Conservation (phyloP, 2,329 filamentous ascomycete species). For the Metarhizium brunneum region DNA sequence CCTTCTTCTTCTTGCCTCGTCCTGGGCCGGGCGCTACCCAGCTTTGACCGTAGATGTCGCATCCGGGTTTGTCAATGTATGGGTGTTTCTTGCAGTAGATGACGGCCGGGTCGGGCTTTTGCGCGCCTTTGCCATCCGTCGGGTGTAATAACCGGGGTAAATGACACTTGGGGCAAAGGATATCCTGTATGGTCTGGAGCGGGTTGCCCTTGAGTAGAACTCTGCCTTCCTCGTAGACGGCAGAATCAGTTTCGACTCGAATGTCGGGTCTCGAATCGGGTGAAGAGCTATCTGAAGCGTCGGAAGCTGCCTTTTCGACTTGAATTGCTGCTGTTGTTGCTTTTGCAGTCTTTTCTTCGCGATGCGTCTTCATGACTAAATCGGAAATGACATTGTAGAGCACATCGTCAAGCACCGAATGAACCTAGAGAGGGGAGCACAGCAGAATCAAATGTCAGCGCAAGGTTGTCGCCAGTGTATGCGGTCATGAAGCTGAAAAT, state of each 20-base stretch:
- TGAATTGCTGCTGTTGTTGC: conserved; percentile 55
- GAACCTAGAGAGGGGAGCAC: conserved; percentile 34
- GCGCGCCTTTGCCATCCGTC: conserved; percentile 58
- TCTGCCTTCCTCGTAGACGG: conserved; percentile 59
- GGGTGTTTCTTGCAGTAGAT: conserved; percentile 74
- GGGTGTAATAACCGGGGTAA: conserved; percentile 66
- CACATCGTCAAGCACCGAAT: conserved; percentile 62
- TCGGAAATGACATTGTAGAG: conserved; percentile 71
- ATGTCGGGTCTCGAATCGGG: conserved; percentile 46
- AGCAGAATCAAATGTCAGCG: neutral
- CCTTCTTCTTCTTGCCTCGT: conserved; percentile 72
- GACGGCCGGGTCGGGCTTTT: conserved; percentile 55
- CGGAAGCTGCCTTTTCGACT: conserved; percentile 52
- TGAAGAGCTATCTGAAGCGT: conserved; percentile 42
- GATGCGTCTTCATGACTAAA: conserved; percentile 64
- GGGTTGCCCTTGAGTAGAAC: conserved; percentile 64
- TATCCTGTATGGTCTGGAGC: conserved; percentile 60
- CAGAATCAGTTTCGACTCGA: conserved; percentile 56
- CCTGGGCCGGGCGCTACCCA: conserved; percentile 64
- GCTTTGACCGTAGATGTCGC: conserved; percentile 75
- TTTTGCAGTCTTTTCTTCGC: conserved; percentile 68
- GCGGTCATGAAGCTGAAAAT: conserved; percentile 1
- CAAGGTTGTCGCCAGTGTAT: conserved; percentile 1
- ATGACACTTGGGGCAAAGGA: conserved; percentile 65
- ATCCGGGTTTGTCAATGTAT: conserved; percentile 66